Evolutionary conservation across 1,284 basidiomycete species (phyloP).

Genomic region (Rhodotorula sp.): DNA sequence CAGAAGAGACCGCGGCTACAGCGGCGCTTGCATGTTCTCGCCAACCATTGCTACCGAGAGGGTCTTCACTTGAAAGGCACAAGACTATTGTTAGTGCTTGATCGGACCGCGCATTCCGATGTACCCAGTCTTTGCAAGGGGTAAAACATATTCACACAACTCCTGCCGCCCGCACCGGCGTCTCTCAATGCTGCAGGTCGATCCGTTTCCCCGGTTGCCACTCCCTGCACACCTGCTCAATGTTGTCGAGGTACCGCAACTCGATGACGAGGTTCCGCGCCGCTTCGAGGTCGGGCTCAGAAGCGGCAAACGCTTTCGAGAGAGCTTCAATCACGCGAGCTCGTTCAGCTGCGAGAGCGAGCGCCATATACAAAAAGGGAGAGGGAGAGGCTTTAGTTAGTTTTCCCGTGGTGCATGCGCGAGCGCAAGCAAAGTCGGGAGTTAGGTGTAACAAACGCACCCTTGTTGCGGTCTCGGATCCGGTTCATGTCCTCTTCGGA

Average conservation of each 20-base stretch:
- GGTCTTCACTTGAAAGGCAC: no score
- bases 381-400: not conserved
- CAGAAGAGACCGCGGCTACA: no score
- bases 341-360: constrained; percentile 54
- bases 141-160: no score
- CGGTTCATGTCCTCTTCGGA: constrained; percentile 56
- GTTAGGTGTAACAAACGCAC: constrained; percentile 52
- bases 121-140: no score
- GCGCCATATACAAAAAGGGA: not conserved
- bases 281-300: constrained; percentile 62
- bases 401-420: not conserved
- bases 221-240: constrained; percentile 65
- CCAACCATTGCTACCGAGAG: no score
- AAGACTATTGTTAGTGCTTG: no score
- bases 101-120: no score
- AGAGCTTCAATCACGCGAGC: constrained; percentile 56
- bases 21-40: no score
- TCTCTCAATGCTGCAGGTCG: constrained; percentile 38
- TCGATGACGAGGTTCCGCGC: constrained; percentile 59
- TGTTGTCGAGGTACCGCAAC: constrained; percentile 73
- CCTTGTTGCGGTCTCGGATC: constrained; percentile 61
- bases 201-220: constrained; percentile 43
- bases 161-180: no score
- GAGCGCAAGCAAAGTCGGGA: not conserved
- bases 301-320: constrained; percentile 56